A percentile compares a stretch with the other conserved stretches of the same genome.
These are phyloP conservation scores for Rhipidocladum racemiflorum DNA, from an alignment of 176 grass and related monocot genomes.

Conservation along the genomic window DNA sequence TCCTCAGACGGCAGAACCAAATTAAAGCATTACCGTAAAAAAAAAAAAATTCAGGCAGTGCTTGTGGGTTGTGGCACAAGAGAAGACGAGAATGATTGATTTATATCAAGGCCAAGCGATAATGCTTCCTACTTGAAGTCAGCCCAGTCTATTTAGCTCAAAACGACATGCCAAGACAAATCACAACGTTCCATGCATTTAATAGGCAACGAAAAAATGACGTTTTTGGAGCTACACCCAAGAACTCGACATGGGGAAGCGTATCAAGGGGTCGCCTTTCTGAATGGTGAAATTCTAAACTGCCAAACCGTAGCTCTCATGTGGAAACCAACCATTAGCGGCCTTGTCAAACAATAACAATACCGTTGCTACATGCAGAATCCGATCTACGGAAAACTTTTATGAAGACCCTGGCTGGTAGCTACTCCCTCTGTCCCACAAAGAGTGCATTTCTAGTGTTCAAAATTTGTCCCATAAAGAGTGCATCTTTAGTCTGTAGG, in stretches of 20 bases:
- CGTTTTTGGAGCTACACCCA: constrained; percentile 22
- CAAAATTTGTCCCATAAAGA: too few species aligned
- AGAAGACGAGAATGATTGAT: not conserved
- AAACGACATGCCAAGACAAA: not conserved
- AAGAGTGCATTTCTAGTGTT: too few species aligned
- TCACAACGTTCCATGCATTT: not conserved
- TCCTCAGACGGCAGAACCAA: too few species aligned
- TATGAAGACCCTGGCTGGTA: not conserved
- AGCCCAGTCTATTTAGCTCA: not conserved
- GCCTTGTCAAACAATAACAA: not conserved
- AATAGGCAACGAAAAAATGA: not conserved
- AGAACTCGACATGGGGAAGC: not conserved
- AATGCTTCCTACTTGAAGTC: not conserved
- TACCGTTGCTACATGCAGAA: not conserved
- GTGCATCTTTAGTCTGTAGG: too few species aligned
- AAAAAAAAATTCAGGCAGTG: not conserved
- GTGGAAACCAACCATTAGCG: not conserved
- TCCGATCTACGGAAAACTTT: not conserved
- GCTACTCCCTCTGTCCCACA: too few species aligned
- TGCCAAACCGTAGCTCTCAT: constrained; percentile 4
- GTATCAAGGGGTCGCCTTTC: constrained; percentile 2
- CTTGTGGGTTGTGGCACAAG: not conserved
- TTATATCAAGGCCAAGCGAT: not conserved
- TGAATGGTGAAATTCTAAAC: not conserved
- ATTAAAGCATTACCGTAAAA: too few species aligned